Base-by-base conservation (phyloP, 441 rosid genomes). In the Euphorbia schlechtendalii region DNA sequence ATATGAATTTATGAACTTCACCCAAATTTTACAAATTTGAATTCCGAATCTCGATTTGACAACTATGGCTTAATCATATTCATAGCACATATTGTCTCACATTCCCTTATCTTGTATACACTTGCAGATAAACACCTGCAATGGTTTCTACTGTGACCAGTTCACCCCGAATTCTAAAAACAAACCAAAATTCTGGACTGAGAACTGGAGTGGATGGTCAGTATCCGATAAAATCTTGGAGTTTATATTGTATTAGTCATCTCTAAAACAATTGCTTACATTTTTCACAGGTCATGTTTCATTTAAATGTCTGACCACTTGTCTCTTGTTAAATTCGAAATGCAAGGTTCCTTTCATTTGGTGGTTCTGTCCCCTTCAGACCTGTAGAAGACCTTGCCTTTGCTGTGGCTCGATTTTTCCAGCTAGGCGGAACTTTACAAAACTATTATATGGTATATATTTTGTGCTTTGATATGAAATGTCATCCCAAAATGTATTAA, bases 171-270 rank as follows among this genome's bases (percentile, higher is more conserved):
- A 92, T 74, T 81, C 22, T 40, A 81, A 77, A 2, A 69, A 83
- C 82, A 91, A 95, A 65, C 99, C 99, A 15, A 59, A 83, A 27
- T 14, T 92, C 12, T 95, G 98, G 98, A 95, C 99, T 14, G 99
- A 95, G 79, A 85, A 89, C 69, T 95, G 98, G 98, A 89, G 88
- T 56, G 89, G 96, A 54, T 96, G 87, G 94, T 93, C 67, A 79
- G 89, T 58, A 27, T 56, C 52, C 66, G 61, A 56, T 56, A n/a
- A n/a, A n/a, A n/a, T n/a, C n/a, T n/a, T n/a, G n/a, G 1, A 57
- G 21, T 24, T 55, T 2, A 27, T n/a, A n/a, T n/a, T n/a, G 10
- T 49, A 62, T 65, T 13, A 22, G 8, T 55, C 45, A 22, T 8
- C 11, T 52, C 2, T n/a, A 53, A 40, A 24, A 45, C 49, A 45